Evolutionary conservation across 352 stramenopile species (phyloP).

Genomic region (Globisporangium acanthophoron): DNA sequence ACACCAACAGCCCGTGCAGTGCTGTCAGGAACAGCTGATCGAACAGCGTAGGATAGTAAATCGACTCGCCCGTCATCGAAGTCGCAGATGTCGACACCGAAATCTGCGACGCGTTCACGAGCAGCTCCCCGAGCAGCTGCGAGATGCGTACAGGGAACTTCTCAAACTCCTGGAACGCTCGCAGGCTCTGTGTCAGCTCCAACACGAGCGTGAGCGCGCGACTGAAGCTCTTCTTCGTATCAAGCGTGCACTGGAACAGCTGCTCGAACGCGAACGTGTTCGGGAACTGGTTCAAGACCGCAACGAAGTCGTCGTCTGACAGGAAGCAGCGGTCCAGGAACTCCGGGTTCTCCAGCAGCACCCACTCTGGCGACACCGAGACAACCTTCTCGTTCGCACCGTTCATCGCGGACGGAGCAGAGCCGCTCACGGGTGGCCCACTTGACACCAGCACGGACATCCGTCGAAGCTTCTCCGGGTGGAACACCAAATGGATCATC

Average conservation of each 20-base stretch:
- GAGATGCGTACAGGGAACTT: constrained; percentile 68
- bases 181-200: constrained; percentile 66
- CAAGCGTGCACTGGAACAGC: constrained; percentile 55
- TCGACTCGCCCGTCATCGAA: constrained; percentile 17
- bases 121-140: constrained; percentile 57
- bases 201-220: constrained; percentile 66
- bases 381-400: constrained; percentile 13
- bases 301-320: constrained; percentile 82
- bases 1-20: constrained; percentile 60
- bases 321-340: constrained; percentile 76
- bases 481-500: constrained; percentile 84
- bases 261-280: constrained; percentile 80
- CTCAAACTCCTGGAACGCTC: constrained; percentile 78
- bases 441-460: constrained; percentile 73
- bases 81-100: constrained; percentile 31
- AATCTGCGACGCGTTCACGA: constrained; percentile 51
- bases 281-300: constrained; percentile 81
- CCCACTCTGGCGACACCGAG: constrained; percentile 64
- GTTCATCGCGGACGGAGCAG: constrained; percentile 19
- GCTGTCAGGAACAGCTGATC: constrained; percentile 84
- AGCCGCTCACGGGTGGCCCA: constrained; percentile 23
- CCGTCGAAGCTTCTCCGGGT: constrained; percentile 71
- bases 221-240: constrained; percentile 79
- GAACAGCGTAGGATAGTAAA: constrained; percentile 76
- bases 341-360: constrained; percentile 79